These are phyloP conservation scores for Bromus sterilis DNA, from an alignment of 176 grass and related monocot genomes.

Conservation along the genomic window DNA sequence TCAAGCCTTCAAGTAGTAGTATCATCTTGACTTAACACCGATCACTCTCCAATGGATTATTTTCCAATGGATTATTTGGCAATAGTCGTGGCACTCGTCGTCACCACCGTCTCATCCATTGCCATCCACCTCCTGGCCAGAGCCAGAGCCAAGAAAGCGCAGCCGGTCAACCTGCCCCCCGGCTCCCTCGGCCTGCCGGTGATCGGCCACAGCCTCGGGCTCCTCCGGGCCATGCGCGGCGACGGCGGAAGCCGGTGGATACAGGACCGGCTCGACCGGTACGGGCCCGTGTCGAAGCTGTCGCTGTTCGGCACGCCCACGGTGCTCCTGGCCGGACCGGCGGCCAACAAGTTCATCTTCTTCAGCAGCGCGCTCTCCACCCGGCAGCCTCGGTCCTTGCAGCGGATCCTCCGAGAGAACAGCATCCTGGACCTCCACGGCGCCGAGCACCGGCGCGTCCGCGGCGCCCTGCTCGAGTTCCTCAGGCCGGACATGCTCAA, in stretches of 20 bases:
- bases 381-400: conserved; percentile 29
- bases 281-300: conserved; percentile 54
- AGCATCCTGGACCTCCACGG: conserved; percentile 32
- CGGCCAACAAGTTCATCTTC: conserved; percentile 46
- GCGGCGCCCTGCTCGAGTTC: conserved; percentile 35
- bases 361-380: conserved; percentile 9
- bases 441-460: conserved; percentile 37
- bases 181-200: conserved; percentile 43
- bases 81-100: no score
- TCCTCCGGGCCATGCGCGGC: conserved; percentile 50
- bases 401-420: conserved; percentile 14
- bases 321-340: conserved; percentile 19
- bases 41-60: no score
- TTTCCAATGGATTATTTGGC: no score
- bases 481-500: conserved; percentile 42
- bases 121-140: no score
- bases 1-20: no score
- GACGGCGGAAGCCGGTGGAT: not conserved
- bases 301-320: conserved; percentile 42
- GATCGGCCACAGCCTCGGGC: conserved; percentile 38
- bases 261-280: not conserved
- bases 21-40: no score
- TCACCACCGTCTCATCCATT: no score
- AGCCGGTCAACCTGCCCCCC: conserved; percentile 15
- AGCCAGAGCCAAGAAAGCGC: not conserved